Base-by-base conservation (phyloP, 139 green algal species). In the Parachlorella kessleri region DNA sequence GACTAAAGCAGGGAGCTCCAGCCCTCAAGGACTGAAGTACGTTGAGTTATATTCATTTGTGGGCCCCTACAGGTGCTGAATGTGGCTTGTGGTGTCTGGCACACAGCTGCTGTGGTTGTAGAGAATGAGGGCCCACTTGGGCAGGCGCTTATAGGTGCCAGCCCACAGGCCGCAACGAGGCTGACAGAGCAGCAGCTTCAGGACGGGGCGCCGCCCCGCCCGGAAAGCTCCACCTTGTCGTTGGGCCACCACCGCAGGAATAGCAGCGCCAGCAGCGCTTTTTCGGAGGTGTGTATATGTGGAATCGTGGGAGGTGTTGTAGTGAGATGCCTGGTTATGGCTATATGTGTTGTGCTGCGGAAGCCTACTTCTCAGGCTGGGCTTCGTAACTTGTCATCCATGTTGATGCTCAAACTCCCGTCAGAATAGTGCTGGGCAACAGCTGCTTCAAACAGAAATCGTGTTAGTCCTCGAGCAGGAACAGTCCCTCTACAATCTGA, bases 11-110 rank as follows among this genome's bases (percentile, higher is more conserved):
- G n/a, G n/a, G n/a, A n/a, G n/a, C n/a, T n/a, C n/a, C n/a, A n/a
- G n/a, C n/a, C n/a, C n/a, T n/a, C n/a, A n/a, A n/a, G n/a, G n/a
- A n/a, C n/a, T n/a, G n/a, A n/a, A n/a, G n/a, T n/a, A n/a, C n/a
- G n/a, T n/a, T n/a, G n/a, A n/a, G n/a, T n/a, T n/a, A n/a, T n/a
- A n/a, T n/a, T n/a, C n/a, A n/a, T n/a, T n/a, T n/a, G n/a, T n/a
- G n/a, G n/a, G n/a, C n/a, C n/a, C n/a, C n/a, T n/a, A 28, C 48
- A 59, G 48, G 90, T 96, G 0, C 55, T 88, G 1, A 53, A 72
- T 36, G 95, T 94, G 0, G 86, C 91, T 39, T 98, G 96, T 76
- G 96, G 96, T 23, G 91, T 91, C 66, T 98, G 92, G 92, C 96
- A 99, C 87, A 98, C 92, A 21, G 96, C 95, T 1, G 94, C 93